Base-by-base conservation (phyloP, 1,284 basidiomycete species). In the Apiotrichum brassicae region DNA sequence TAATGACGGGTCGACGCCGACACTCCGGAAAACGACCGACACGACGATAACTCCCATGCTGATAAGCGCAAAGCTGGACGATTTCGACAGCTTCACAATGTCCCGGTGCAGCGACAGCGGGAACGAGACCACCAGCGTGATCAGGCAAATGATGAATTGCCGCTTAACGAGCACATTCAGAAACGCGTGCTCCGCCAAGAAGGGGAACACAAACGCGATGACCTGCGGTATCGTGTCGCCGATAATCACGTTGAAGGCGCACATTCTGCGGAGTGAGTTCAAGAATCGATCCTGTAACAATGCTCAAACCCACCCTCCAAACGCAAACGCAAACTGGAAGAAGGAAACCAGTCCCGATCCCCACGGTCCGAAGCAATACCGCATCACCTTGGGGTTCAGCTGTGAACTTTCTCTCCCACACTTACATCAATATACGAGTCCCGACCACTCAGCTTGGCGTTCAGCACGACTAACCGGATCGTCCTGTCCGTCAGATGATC, bases 271-370 rank as follows among this genome's bases (percentile, higher is more conserved):
- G 9, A 35, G 20, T 45, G 24, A 43, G 26, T 35, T 2, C 4
- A 8, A 32, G 28, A 34, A 18, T 44, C 18, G 30, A 33, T n/a
- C n/a, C n/a, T n/a, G n/a, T n/a, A n/a, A n/a, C n/a, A n/a, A 3
- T 12, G n/a, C 2, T 19, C 4, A 13, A 22, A 48, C 68, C 53
- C 37, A 72, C 70, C 91, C 92, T 63, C 94, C 94, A 60, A 95
- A 97, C 2, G 94, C 94, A 65, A 97, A 97, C 1, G 91, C 80
- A 64, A 98, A 97, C 68, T 98, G 95, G 71, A 98, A 98, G 72
- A 97, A 86, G 0, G 92, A 95, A 13, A 97, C 91, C 0, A 90
- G 89, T 3, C 88, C 87, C 44, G 88, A 81, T 25, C 92, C 92
- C 49, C 82, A 83, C 6, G 81, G 75, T 9, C 95, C 95, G 66